Evolutionary conservation across 805 yeast genomes (phyloP).

Genomic region (Kuraishia borneana): DNA sequence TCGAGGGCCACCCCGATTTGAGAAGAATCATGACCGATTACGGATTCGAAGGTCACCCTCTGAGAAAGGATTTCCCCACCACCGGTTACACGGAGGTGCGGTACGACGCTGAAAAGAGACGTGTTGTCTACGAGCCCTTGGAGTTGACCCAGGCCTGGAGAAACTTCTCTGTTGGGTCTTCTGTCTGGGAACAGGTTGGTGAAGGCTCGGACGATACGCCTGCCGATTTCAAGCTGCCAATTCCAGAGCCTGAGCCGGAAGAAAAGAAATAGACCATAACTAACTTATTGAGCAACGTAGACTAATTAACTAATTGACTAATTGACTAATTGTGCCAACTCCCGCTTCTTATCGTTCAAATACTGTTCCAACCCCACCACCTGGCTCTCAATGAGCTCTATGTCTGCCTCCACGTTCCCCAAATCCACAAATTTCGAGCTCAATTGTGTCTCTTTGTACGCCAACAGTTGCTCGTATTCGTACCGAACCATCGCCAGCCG

Average conservation of each 20-base stretch:
- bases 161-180: slow-evolving; percentile 78
- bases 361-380: slow-evolving; percentile 64
- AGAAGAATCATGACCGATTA: slow-evolving; percentile 87
- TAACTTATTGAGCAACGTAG: too few relatives aligned
- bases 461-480: slow-evolving; percentile 76
- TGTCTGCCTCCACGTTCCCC: slow-evolving; percentile 45
- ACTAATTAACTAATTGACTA: neutral
- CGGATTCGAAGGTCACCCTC: slow-evolving; percentile 88
- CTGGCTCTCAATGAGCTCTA: slow-evolving; percentile 67
- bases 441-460: slow-evolving; percentile 57
- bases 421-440: slow-evolving; percentile 20
- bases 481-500: slow-evolving; percentile 24
- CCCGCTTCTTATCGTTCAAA: slow-evolving; percentile 46
- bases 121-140: slow-evolving; percentile 81
- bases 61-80: slow-evolving; percentile 87
- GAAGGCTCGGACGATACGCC: slow-evolving; percentile 78
- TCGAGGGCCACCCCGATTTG: slow-evolving; percentile 82
- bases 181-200: slow-evolving; percentile 90
- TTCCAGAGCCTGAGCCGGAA: slow-evolving; percentile 67
- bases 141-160: slow-evolving; percentile 90
- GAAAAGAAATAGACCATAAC: slow-evolving; percentile 20
- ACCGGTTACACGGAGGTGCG: slow-evolving; percentile 87
- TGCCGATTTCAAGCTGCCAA: slow-evolving; percentile 69
- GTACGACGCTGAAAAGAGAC: slow-evolving; percentile 84
- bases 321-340: too few relatives aligned